Percentiles rank a stretch among this genome's conserved stretches.
Conservation (phyloP, 1,284 basidiomycete species). For the Rhodotorula glutinis region DNA sequence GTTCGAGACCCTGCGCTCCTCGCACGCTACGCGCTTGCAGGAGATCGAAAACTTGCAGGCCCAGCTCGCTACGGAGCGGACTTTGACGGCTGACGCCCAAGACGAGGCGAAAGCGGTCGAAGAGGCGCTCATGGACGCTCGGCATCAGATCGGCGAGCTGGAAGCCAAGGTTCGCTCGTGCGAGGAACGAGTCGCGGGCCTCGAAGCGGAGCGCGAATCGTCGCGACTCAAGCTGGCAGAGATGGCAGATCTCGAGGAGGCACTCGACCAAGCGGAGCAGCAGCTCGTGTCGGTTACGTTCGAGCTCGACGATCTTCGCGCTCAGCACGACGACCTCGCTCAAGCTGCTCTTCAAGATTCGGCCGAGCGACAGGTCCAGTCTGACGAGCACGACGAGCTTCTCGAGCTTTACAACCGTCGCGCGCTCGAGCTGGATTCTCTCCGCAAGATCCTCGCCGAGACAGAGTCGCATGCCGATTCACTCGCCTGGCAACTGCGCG, state of each 20-base stretch:
- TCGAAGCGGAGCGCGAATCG: not conserved
- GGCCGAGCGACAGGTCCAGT: slow-evolving; percentile 10
- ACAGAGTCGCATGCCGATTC: slow-evolving; percentile 18
- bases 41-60: too few species aligned
- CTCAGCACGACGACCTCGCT: slow-evolving; percentile 14
- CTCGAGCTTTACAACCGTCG: slow-evolving; percentile 19
- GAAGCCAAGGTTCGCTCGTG: not conserved
- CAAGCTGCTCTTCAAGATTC: slow-evolving; percentile 14
- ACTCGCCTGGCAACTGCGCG: slow-evolving; percentile 19
- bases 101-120: slow-evolving; percentile 4
- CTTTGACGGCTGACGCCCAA: not conserved
- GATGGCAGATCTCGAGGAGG: slow-evolving; percentile 8
- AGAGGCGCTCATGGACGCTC: slow-evolving; percentile 11
- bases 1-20: too few species aligned
- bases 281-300: not conserved
- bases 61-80: slow-evolving; percentile 2
- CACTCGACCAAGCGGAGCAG: slow-evolving; percentile 4
- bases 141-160: slow-evolving; percentile 6
- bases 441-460: slow-evolving; percentile 7
- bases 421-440: slow-evolving; percentile 9
- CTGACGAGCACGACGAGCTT: slow-evolving; percentile 13
- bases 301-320: slow-evolving; percentile 25
- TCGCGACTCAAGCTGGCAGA: not conserved
- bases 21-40: too few species aligned
- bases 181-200: not conserved